Base-by-base conservation (phyloP, 139 green algal genomes). In the Dunaliella primolecta region DNA sequence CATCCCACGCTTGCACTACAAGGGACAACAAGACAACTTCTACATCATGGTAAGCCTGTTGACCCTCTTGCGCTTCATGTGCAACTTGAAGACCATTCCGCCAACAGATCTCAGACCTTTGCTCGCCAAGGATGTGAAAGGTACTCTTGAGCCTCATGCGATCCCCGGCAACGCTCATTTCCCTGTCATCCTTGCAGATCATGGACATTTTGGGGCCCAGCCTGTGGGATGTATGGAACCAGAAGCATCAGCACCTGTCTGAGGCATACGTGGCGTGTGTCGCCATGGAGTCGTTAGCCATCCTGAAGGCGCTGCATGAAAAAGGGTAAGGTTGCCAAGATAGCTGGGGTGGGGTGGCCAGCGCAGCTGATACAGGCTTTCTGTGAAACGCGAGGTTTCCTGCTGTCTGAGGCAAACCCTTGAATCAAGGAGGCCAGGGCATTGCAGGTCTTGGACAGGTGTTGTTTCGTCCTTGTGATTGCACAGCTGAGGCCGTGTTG, bases 191-290 rank as follows among this genome's bases (percentile, higher is more conserved):
- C n/a, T n/a, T n/a, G 57, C 89, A 98, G 95, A 95, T 99, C 11
- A 99, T 99, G 97, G 97, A 99, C 91, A 93, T 99, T 83, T 91
- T 99, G 75, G 97, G 97, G 15, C 97, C 97, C 55, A 98, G 93
- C 86, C 85, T 99, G 75, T 99, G 97, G 97, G 97, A 99, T 83
- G 94, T 98, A 32, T 99, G 97, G 97, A 99, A 99, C 90, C 94
- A 86, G 86, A 92, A 98, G 34, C 64, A 83, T 20, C 88, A 91
- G 36, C 88, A 88, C 46, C 78, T 99, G 92, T 95, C 90, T 29
- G 94, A 98, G 90, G 94, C 98, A 83, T 99, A 99, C 95, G 97
- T 99, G n/a, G 96, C 97, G 0, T 99, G 97, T 89, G 98, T 99
- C 34, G 97, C 97, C n/a, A 93, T 99, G 36, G 97, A 99, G 90